Base-by-base conservation (phyloP, 768 basidiomycete species). In the Pholiota microspora region DNA sequence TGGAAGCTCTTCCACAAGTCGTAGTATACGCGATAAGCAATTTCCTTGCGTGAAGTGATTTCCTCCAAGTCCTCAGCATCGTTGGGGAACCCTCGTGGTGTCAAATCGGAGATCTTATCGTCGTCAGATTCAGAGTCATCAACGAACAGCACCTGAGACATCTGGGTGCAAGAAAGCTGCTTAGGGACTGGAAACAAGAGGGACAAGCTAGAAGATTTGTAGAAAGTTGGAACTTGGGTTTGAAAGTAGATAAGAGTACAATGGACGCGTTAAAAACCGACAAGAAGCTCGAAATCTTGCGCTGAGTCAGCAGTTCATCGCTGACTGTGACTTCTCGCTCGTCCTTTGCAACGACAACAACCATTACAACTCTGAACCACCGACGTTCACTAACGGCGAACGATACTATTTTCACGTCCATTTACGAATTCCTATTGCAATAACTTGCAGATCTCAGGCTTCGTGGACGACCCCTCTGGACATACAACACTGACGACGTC, bases 1-100 rank as follows among this genome's bases (percentile, higher is more conserved):
- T 81, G 80, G 59, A 80, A 82, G 7, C 74, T 71, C 2, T 61
- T 38, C 80, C 81, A 82, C 25, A 75, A 66, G 1, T 59, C 55
- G 29, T 63, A 59, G 59, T 77, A 79, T 27, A 73, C 62, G 3
- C 49, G 40, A 3, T 62, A 58, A 3, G 68, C 76, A 38, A 64
- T 53, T 0, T 62, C 49, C 15, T 48, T 31, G 15, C 28, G 46
- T n/a, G 23, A 8, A n/a, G 40, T 60, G 54, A 16, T 23, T 10
- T 42, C 40, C 40, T 18, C 40, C 40, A 42, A 10, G 21, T 42
- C 40, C 40, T 42, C 40, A 21, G 9, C 16, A 23, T 36, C 35
- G 13, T n/a, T n/a, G n/a, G n/a, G n/a, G n/a, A 18, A 36, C 13
- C 18, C 15, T 16, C n/a, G 35, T 4, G 35, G 35, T 16, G 35